Base-by-base conservation (phyloP, 441 rosid species). In the Adansonia grandidieri region DNA sequence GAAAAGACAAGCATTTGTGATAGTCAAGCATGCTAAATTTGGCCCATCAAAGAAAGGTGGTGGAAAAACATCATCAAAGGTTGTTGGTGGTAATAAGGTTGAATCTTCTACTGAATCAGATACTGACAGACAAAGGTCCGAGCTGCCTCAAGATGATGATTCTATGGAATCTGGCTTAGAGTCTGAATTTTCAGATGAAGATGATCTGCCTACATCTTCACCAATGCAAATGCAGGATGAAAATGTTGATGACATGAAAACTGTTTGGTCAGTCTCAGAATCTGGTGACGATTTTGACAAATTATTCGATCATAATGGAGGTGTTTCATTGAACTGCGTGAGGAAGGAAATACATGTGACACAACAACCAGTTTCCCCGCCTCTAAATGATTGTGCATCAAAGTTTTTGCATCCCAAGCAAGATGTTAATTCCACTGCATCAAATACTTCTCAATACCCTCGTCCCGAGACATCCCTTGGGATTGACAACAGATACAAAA, bases 1-100 rank as follows among this genome's bases (percentile, higher is more conserved):
- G 86, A 92, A 54, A 67, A 81, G 72, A 20, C 89, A 84, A 75
- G 97, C 98, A 56, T 92, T 84, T 86, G 89, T 85, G 45, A 54
- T 94, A 40, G 87, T 92, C 75, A 85, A 96, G 84, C 98, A 94
- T 64, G 83, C 79, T 61, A 96, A 93, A 86, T 96, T 91, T 79
- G 98, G 98, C 8, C 90, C 85, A 42, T 40, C 91, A 13, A 94
- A 92, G 89, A 94, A 89, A 84, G 89, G 94, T 71, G 83, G 85
- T 73, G 84, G 75, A 11, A 91, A 85, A 68, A 92, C 85, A 54
- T 40, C 60, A 42, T 40, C 60, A 42, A 91, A 87, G 80, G 87
- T 78, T 15, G 73, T 73, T 45, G 82, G 80, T 47, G 81, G 70
- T 66, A 7, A 28, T 0, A 54, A 24, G 14, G 14, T 77, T 0